Conservation (phyloP, 2,329 filamentous ascomycete species). For the Fusarium sp. region DNA sequence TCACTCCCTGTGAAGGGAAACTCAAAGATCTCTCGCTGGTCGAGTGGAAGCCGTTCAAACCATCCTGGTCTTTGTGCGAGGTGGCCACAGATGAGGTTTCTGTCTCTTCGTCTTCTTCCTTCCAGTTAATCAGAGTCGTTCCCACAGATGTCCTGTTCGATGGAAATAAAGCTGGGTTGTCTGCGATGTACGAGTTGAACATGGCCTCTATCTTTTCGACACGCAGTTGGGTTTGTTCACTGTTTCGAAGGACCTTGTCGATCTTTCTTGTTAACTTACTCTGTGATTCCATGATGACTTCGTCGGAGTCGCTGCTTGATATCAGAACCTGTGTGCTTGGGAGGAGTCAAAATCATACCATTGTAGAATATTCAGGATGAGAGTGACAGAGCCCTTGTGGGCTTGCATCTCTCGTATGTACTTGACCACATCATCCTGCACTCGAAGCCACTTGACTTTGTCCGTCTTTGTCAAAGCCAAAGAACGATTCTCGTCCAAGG, state of each 20-base stretch:
- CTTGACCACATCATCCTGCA: slow-evolving; percentile 29
- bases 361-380: slow-evolving; percentile 26
- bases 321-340: background rate
- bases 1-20: background rate
- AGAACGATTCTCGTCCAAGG: background rate
- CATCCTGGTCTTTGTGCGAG: background rate
- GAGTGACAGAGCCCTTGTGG: slow-evolving; percentile 23
- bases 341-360: background rate
- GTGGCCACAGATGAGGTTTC: slow-evolving; percentile 7
- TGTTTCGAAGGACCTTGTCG: slow-evolving; percentile 8
- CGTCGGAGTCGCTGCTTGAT: slow-evolving; percentile 7
- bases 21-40: slow-evolving; percentile 12
- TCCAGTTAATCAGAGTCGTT: background rate
- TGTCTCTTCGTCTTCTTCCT: slow-evolving; percentile 3
- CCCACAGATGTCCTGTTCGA: slow-evolving; percentile 11
- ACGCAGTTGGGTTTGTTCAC: slow-evolving; percentile 9
- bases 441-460: slow-evolving; percentile 14
- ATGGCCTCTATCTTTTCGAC: slow-evolving; percentile 17
- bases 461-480: slow-evolving; percentile 6
- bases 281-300: slow-evolving; percentile 22
- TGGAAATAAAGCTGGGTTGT: background rate
- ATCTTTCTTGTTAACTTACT: slow-evolving; percentile 13
- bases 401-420: slow-evolving; percentile 26
- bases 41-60: background rate
- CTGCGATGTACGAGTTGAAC: slow-evolving; percentile 24